Base-by-base conservation (phyloP, 129 eudicot species). In the Saposhnikovia divaricata region DNA sequence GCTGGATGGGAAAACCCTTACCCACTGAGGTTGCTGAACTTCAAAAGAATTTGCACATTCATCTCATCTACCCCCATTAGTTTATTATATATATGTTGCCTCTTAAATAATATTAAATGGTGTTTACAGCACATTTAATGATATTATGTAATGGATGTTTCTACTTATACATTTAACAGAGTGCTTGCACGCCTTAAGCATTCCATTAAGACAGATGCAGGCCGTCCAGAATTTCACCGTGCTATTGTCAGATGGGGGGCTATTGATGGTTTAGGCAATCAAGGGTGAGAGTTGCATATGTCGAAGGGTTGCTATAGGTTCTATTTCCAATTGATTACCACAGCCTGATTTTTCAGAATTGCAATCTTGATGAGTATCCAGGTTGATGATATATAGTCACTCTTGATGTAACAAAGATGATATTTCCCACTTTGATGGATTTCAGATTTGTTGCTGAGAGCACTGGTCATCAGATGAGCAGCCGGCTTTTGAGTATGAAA, bases 381-480 rank as follows among this genome's bases (percentile, higher is more conserved):
- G 61, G 53, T 66, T 69, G 76, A 78, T 80, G 44, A 74, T 73
- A 38, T 11, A 46, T 80, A 2, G 53, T 82, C 77, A 55, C 57
- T 72, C 85, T 78, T 80, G 44, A 31, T 77, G 74, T 43, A 39
- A 9, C 12, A 61, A 73, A 65, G 76, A 69, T 31, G 27, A 53
- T 42, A 37, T 44, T 75, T 81, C 63, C 66, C 48, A 19, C 70
- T 31, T 83, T 71, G 61, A 75, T 50, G 80, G 65, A 23, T 83
- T 82, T 66, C 91, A 93, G 98, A 79, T 91, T 93, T 83, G 96
- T 91, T 80, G 98, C 98, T 43, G 97, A 93, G 93, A 90, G 97
- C 82, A 93, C 98, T 73, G 98, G 98, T 57, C 89, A 83, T 71
- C 98, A 93, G 87, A 80, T 86, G 85, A 93, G 98, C 69, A 93